Evolutionary conservation across 805 yeast species (phyloP), one percentile per base, ranked within the genome.

Genomic region (Wickerhamomyces pijperi): DNA sequence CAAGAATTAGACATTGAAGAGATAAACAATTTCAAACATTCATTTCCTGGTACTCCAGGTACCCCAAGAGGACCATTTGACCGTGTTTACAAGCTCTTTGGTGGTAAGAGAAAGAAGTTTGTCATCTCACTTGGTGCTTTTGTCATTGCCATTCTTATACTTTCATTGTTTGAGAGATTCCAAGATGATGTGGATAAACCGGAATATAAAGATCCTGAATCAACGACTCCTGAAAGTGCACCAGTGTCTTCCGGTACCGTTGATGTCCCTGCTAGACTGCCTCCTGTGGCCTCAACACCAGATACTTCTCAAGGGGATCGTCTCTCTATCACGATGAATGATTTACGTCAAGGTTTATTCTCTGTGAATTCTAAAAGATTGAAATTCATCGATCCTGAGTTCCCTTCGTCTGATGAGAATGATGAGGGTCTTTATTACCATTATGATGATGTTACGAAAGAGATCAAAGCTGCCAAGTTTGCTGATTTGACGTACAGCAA

Each of bases 371-470:
- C 46, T 4, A 35, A 44, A 14, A 38, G 41, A 13, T 19, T 47
- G 1, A 19, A 37, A 3, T 53, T 54, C 31, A 20, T 54, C 4
- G 3, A 35, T 3, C 50, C 55, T 5, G 45, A 52, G 5, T 14
- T 35, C 5, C 18, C 25, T 1, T 11, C 12, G 0, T 5, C 21
- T 2, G 42, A 38, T 3, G 36, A 32, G 2, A 29, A 35, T 7
- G 58, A 54, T 40, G 55, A 54, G 35, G 58, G 57, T 9, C 18
- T 50, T 4, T 50, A 42, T 38, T 47, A 34, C 36, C 42, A 36
- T 23, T 34, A 35, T 15, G 52, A 47, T 12, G 18, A 35, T 1
- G 28, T 29, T 13, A 28, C 36, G 1, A 25, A 25, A 5, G 9
- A 7, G 13, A 37, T 46, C 19, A 34, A 34, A 9, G 53, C 48